These are phyloP conservation scores for Dryas alaskensis DNA, from an alignment of 306 rosid genomes.

Conservation along the genomic window DNA sequence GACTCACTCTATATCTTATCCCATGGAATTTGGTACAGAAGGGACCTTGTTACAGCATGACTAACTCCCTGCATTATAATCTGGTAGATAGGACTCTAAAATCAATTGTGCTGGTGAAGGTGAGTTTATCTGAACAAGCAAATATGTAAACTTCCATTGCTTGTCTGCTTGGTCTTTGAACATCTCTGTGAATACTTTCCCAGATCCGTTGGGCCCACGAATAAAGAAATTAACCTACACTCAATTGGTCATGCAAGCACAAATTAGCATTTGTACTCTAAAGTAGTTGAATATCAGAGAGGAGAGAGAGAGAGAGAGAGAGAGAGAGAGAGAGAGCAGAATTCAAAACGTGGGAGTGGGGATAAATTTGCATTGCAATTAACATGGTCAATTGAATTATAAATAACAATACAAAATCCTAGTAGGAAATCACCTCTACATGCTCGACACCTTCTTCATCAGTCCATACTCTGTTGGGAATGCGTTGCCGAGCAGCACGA, in stretches of 20 bases:
- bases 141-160: conserved; percentile 79
- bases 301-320: neutral
- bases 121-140: conserved; percentile 76
- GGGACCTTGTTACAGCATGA: conserved; percentile 24
- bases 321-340: neutral
- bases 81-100: conserved; percentile 85
- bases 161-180: conserved; percentile 68
- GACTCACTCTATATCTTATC: conserved; percentile 9
- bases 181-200: conserved; percentile 83
- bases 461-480: conserved; percentile 76
- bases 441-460: conserved; percentile 93
- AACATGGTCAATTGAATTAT: neutral
- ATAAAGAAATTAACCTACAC: conserved; percentile 80
- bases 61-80: conserved; percentile 36
- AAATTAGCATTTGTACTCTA: conserved; percentile 6
- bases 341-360: neutral
- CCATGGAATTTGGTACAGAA: conserved; percentile 33
- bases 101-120: conserved; percentile 78
- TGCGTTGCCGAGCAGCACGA: conserved; percentile 99
- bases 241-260: conserved; percentile 17
- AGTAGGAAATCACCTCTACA: conserved; percentile 60
- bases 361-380: neutral
- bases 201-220: conserved; percentile 90
- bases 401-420: neutral
- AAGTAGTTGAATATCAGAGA: neutral